Evolutionary conservation across 345 rosid genomes (phyloP).

Genomic region (Eucalyptus cloeziana): DNA sequence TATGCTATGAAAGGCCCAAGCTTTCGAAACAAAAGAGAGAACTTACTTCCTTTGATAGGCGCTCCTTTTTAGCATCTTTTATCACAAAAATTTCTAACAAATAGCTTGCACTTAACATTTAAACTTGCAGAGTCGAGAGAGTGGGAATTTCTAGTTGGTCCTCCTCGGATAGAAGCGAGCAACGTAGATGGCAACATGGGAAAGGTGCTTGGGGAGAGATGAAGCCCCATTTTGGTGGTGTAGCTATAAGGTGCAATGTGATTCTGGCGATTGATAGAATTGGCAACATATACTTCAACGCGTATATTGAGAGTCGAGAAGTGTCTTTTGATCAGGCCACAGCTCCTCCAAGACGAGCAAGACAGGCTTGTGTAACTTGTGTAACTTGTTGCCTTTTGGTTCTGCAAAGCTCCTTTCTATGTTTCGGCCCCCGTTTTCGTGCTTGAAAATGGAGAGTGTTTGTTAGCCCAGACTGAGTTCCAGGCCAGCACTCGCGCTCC

Average conservation of each 20-base stretch:
- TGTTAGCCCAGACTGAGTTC: neutral
- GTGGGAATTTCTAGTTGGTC: neutral
- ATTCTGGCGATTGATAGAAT: no score
- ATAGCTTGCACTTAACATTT: neutral
- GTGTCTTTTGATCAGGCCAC: no score
- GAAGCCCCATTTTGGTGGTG: no score
- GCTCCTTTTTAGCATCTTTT: neutral
- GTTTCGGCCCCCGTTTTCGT: no score
- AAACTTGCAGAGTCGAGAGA: neutral
- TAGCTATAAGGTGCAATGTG: no score
- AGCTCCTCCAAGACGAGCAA: no score
- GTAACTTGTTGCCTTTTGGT: no score
- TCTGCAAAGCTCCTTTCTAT: no score
- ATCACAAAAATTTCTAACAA: neutral
- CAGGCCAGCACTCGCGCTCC: neutral
- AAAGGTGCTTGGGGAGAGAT: no score
- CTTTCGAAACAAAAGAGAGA: neutral
- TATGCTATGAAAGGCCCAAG: neutral
- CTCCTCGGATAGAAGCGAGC: neutral
- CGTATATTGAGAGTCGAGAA: fast-evolving
- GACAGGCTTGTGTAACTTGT: no score
- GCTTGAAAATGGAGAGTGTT: neutral
- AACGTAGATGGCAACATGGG: neutral
- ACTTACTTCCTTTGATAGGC: neutral
- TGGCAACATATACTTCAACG: no score